These are phyloP conservation scores for Pythium myriotylum DNA, from an alignment of 352 stramenopile genomes.

Conservation along the genomic window DNA sequence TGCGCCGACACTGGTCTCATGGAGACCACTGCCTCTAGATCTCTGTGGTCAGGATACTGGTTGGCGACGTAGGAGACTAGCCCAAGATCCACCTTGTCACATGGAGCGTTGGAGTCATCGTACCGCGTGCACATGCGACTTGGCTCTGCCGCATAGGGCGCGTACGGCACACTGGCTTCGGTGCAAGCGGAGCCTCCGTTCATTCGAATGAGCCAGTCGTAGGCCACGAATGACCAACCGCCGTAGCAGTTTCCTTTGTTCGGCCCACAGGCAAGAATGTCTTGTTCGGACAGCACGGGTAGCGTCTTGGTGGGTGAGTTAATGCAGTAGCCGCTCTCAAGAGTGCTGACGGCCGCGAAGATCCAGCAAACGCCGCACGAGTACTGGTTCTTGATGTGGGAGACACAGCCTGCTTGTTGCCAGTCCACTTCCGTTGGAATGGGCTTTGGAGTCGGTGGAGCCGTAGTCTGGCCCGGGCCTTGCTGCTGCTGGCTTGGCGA, in stretches of 20 bases:
- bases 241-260: slow-evolving; percentile 1
- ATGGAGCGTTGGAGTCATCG: slow-evolving; percentile 14
- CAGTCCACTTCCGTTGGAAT: slow-evolving; percentile 17
- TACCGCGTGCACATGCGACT: slow-evolving; percentile 4
- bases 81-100: slow-evolving; percentile 15
- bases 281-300: slow-evolving; percentile 26
- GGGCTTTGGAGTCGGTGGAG: background rate
- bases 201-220: slow-evolving; percentile 11
- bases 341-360: slow-evolving; percentile 11
- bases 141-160: background rate
- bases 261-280: slow-evolving; percentile 15
- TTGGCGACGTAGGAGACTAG: slow-evolving; percentile 2
- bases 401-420: slow-evolving; percentile 26
- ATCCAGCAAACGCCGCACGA: slow-evolving; percentile 26
- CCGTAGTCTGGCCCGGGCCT: too few species aligned
- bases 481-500: background rate
- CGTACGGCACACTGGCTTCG: slow-evolving; percentile 19
- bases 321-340: slow-evolving; percentile 36
- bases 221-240: background rate
- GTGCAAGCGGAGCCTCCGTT: slow-evolving; percentile 29
- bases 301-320: background rate
- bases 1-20: slow-evolving; percentile 5
- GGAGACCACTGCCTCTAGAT: slow-evolving; percentile 8
- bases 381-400: slow-evolving; percentile 29
- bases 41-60: slow-evolving; percentile 7